A percentile compares a stretch with the other conserved stretches of the same genome.
These are phyloP conservation scores for Saccharomycopsis sp. DNA, from an alignment of 805 yeast genomes.

Conservation along the genomic window DNA sequence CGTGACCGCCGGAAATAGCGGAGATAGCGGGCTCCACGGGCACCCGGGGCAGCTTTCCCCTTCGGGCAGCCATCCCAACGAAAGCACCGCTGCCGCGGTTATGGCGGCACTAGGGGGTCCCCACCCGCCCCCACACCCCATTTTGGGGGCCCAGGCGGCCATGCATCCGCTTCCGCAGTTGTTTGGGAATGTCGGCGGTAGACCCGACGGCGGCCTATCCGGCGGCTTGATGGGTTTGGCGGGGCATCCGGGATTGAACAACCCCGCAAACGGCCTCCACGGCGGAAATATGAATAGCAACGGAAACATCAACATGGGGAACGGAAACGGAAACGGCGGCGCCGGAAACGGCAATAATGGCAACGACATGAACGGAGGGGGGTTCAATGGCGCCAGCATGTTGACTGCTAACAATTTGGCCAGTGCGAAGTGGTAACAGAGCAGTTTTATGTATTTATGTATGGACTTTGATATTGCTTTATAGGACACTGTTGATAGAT, in stretches of 20 bases:
- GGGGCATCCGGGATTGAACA: neutral
- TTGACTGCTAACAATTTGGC: neutral
- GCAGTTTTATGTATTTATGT: too few relatives aligned
- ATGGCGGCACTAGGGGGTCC: constrained; percentile 3
- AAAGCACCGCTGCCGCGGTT: neutral
- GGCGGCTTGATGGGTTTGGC: neutral
- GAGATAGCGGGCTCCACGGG: neutral
- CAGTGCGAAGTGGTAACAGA: neutral
- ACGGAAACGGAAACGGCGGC: neutral
- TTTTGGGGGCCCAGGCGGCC: neutral
- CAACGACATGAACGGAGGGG: neutral
- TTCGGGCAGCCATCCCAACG: neutral
- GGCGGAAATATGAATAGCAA: neutral
- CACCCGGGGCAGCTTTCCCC: neutral
- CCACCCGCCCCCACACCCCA: constrained; percentile 2
- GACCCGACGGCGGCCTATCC: neutral
- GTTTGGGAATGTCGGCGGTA: neutral
- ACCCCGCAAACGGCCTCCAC: neutral
- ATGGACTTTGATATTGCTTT: too few relatives aligned
- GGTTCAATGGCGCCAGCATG: neutral
- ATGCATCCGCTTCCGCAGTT: neutral
- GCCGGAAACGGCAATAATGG: neutral
- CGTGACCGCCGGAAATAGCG: neutral
- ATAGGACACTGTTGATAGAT: too few relatives aligned
- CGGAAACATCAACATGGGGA: neutral